A percentile compares a stretch with the other conserved stretches of the same genome.
Evolutionary conservation across 495 filamentous ascomycete genomes (phyloP).

Genomic region (Hypoxylon rickii): DNA sequence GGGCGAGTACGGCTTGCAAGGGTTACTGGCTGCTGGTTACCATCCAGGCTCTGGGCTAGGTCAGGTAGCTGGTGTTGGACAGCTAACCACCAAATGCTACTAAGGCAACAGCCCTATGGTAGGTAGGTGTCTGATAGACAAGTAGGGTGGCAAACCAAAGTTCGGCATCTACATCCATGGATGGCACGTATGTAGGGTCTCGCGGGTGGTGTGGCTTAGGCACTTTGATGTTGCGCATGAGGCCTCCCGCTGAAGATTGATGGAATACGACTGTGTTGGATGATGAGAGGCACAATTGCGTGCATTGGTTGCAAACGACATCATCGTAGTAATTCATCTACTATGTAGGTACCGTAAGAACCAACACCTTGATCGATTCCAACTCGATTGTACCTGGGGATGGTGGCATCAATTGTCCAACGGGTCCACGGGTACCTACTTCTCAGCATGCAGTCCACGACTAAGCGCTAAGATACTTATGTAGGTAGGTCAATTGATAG

Average conservation of each 20-base stretch:
- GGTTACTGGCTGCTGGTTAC: slow-evolving; percentile 26
- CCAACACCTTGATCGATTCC: slow-evolving; percentile 7
- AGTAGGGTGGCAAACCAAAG: slow-evolving; percentile 15
- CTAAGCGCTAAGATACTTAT: not conserved
- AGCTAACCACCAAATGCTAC: slow-evolving; percentile 6
- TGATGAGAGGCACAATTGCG: slow-evolving; percentile 4
- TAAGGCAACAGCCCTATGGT: slow-evolving; percentile 24
- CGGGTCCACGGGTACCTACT: too few relatives aligned
- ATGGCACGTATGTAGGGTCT: too few relatives aligned
- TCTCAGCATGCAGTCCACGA: not conserved
- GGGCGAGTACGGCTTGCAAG: slow-evolving; percentile 45
- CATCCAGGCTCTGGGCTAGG: slow-evolving; percentile 14
- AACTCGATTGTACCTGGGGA: not conserved
- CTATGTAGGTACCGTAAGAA: too few relatives aligned
- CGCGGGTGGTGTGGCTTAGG: slow-evolving; percentile 11
- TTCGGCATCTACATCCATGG: too few relatives aligned
- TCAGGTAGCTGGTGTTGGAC: not conserved
- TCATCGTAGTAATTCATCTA: too few relatives aligned
- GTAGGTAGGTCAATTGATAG: not conserved
- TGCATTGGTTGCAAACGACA: slow-evolving; percentile 15
- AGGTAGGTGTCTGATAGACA: too few relatives aligned
- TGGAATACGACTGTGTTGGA: too few relatives aligned
- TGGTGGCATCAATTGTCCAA: not conserved
- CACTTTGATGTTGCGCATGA: slow-evolving; percentile 28
- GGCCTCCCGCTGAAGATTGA: slow-evolving; percentile 21